A percentile compares a stretch with the other conserved stretches of the same genome.
Evolutionary conservation across 2,329 filamentous ascomycete genomes (phyloP).

Genomic region (Graphiopsis chlorocephala): DNA sequence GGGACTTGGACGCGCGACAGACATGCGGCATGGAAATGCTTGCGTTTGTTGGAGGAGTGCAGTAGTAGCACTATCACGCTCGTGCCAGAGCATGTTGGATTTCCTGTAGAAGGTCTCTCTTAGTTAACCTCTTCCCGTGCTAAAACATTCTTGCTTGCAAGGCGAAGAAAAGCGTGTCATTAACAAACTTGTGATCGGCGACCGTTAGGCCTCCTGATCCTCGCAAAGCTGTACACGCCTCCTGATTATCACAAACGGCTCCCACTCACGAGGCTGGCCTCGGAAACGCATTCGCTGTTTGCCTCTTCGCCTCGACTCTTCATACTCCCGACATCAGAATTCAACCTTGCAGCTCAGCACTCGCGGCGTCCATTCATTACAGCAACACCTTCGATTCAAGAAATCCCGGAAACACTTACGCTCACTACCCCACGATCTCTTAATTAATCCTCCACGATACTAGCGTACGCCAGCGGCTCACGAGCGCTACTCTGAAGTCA

Average conservation of each 20-base stretch:
- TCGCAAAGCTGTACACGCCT: conserved; percentile 7
- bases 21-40: conserved; percentile 1
- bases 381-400: not conserved
- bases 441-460: not conserved
- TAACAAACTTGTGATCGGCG: conserved; percentile 5
- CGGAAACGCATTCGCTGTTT: not conserved
- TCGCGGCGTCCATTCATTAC: conserved; percentile 13
- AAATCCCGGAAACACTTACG: not conserved
- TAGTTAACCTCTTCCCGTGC: not conserved
- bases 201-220: conserved; percentile 15
- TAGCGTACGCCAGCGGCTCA: not conserved
- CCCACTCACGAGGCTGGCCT: not conserved
- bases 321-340: not conserved
- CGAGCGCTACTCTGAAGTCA: not conserved
- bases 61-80: not conserved
- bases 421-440: conserved; percentile 8
- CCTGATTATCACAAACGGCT: conserved; percentile 12
- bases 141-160: not conserved
- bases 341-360: conserved; percentile 6
- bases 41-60: not conserved
- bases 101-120: not conserved
- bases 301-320: not conserved
- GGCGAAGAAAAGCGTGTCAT: not conserved
- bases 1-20: not conserved
- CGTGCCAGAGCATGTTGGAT: not conserved